Percentiles rank a stretch among this genome's conserved stretches.
These are phyloP conservation scores for Yamadazyma sp. DNA, from an alignment of 1,139 yeast genomes.

Conservation along the genomic window DNA sequence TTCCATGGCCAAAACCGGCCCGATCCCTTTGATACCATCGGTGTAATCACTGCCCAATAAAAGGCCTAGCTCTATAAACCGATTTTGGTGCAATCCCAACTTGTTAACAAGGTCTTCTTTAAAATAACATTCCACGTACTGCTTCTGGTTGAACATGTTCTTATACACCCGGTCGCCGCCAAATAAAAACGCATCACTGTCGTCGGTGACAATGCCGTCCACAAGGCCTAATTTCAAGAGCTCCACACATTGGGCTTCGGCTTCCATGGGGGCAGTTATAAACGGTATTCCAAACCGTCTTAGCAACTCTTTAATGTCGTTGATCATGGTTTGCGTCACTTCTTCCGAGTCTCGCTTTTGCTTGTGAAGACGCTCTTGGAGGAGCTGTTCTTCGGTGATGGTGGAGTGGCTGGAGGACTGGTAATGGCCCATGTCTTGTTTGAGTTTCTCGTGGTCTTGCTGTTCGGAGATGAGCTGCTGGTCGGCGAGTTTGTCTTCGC, in stretches of 20 bases:
- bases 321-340: constrained; percentile 82
- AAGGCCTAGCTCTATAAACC: constrained; percentile 75
- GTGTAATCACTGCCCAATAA: constrained; percentile 93
- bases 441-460: constrained; percentile 67
- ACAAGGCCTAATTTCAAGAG: constrained; percentile 64
- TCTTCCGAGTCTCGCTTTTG: constrained; percentile 89
- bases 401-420: constrained; percentile 20
- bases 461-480: constrained; percentile 69
- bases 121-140: constrained; percentile 85
- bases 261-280: constrained; percentile 96
- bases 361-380: constrained; percentile 60
- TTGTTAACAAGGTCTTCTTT: constrained; percentile 57
- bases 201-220: constrained; percentile 96
- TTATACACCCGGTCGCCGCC: constrained; percentile 86
- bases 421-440: constrained; percentile 40
- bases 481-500: constrained; percentile 68
- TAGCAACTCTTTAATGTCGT: constrained; percentile 85
- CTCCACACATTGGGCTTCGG: constrained; percentile 97
- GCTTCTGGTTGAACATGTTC: constrained; percentile 92
- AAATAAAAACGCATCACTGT: constrained; percentile 92
- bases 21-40: constrained; percentile 85
- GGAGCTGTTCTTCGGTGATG: constrained; percentile 50
- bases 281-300: constrained; percentile 90
- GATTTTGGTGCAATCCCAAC: constrained; percentile 62
- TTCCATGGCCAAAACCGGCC: constrained; percentile 92